Evolutionary conservation across 139 green algal species (phyloP).

Genomic region (Picochlorum costavermella): DNA sequence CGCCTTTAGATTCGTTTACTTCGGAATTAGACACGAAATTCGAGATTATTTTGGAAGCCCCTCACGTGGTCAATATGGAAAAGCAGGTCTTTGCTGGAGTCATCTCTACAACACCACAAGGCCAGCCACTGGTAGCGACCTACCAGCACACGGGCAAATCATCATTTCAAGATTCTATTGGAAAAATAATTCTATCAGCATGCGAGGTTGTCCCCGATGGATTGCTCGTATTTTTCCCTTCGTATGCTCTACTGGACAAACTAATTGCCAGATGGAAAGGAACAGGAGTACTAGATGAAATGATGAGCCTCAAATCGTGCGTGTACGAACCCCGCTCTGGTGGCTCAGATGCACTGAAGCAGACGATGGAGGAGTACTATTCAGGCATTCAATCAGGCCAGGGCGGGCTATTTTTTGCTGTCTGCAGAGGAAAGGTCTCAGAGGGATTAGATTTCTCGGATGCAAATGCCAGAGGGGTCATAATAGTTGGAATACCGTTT

Average conservation of each 20-base stretch:
- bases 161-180: conserved; percentile 42
- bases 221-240: conserved; percentile 88
- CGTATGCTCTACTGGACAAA: conserved; percentile 76
- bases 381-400: conserved; percentile 36
- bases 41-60: conserved; percentile 60
- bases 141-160: conserved; percentile 7
- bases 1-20: conserved; percentile 78
- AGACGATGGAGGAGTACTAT: conserved; percentile 65
- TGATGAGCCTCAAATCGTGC: conserved; percentile 60
- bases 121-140: conserved; percentile 25
- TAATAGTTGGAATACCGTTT: conserved; percentile 91
- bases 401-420: conserved; percentile 79
- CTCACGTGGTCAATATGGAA: conserved; percentile 82
- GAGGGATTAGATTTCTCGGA: conserved; percentile 97
- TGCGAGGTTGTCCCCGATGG: conserved; percentile 66
- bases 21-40: conserved; percentile 71
- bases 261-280: conserved; percentile 66
- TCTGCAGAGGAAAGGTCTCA: conserved; percentile 91
- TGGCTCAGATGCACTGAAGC: conserved; percentile 54
- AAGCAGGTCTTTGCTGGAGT: conserved; percentile 68
- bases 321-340: conserved; percentile 63
- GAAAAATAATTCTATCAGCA: conserved; percentile 40
- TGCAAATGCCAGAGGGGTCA: conserved; percentile 71
- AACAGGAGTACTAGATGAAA: conserved; percentile 46
- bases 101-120: conserved; percentile 37